Evolutionary conservation across 352 stramenopile species (phyloP).

Genomic region (Pythium guiyangense): DNA sequence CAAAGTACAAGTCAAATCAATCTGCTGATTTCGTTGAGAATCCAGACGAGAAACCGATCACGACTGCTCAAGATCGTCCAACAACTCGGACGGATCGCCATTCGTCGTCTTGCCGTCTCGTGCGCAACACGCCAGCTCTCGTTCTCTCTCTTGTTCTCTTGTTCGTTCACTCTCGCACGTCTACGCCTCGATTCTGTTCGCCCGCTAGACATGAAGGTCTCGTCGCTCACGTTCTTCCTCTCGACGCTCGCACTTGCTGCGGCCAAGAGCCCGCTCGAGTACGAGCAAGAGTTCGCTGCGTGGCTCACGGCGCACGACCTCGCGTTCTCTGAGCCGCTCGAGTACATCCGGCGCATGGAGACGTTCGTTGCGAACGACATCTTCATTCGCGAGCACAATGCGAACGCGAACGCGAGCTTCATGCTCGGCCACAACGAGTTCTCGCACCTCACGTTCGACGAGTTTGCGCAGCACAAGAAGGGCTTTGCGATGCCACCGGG

Average conservation of each 20-base stretch:
- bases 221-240: constrained; percentile 13
- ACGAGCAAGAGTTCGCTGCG: constrained; percentile 20
- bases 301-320: constrained; percentile 16
- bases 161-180: too few species aligned
- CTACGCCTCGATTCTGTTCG: not conserved
- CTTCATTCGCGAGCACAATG: constrained; percentile 23
- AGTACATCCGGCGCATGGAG: constrained; percentile 18
- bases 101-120: not conserved
- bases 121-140: not conserved
- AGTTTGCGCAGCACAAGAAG: constrained; percentile 19
- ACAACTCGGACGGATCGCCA: not conserved
- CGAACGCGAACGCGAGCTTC: constrained; percentile 12
- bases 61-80: not conserved
- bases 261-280: constrained; percentile 9
- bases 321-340: constrained; percentile 13
- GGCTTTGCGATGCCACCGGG: constrained; percentile 15
- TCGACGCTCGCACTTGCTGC: not conserved
- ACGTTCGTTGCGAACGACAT: constrained; percentile 24
- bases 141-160: not conserved
- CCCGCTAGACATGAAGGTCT: constrained; percentile 6
- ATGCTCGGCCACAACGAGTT: constrained; percentile 28
- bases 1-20: too few species aligned
- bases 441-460: constrained; percentile 26
- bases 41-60: too few species aligned
- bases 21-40: too few species aligned